Percentiles rank a stretch among this genome's conserved stretches.
These are phyloP conservation scores for Amauroascus verrucosus DNA, from an alignment of 2,329 filamentous ascomycete genomes.

Conservation along the genomic window DNA sequence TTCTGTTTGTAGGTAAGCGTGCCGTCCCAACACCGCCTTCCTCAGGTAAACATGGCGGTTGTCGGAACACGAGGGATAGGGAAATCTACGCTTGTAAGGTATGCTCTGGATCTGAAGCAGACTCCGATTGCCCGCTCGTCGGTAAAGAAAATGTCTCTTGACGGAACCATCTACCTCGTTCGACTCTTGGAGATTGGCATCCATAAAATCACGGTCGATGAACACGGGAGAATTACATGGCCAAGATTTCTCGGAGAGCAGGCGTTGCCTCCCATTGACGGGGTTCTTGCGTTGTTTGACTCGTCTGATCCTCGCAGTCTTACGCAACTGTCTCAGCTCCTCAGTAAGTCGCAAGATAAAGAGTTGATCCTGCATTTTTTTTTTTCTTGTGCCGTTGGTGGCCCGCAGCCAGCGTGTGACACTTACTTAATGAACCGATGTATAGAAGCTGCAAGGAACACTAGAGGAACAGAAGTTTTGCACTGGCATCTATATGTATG, in stretches of 20 bases:
- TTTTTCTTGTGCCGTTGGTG: slow-evolving; percentile 3
- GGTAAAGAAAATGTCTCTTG: slow-evolving; percentile 47
- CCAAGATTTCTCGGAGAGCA: slow-evolving; percentile 51
- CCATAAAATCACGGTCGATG: slow-evolving; percentile 42
- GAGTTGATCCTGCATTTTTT: slow-evolving; percentile 10
- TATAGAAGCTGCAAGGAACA: too few species aligned
- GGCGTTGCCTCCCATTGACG: slow-evolving; percentile 66
- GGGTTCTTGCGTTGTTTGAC: slow-evolving; percentile 78
- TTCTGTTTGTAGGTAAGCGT: slow-evolving; percentile 3
- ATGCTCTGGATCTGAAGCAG: slow-evolving; percentile 45
- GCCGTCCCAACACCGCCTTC: slow-evolving; percentile 27
- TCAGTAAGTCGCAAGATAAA: slow-evolving; percentile 53
- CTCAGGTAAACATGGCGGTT: slow-evolving; percentile 50
- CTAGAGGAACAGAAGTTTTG: too few species aligned
- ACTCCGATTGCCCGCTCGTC: slow-evolving; percentile 32
- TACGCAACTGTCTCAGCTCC: slow-evolving; percentile 59
- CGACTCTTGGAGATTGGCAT: slow-evolving; percentile 48
- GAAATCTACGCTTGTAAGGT: slow-evolving; percentile 51
- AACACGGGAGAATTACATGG: slow-evolving; percentile 40
- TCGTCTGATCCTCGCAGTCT: slow-evolving; percentile 69
- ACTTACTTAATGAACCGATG: background rate
- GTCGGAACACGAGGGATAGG: slow-evolving; percentile 46
- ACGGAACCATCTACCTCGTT: slow-evolving; percentile 46
- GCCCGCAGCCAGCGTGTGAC: background rate
- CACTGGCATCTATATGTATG: background rate